Percentiles rank a stretch among this genome's conserved stretches.
These are phyloP conservation scores for Auxenochlorella protothecoides DNA, from an alignment of 139 green algal genomes.

Conservation along the genomic window DNA sequence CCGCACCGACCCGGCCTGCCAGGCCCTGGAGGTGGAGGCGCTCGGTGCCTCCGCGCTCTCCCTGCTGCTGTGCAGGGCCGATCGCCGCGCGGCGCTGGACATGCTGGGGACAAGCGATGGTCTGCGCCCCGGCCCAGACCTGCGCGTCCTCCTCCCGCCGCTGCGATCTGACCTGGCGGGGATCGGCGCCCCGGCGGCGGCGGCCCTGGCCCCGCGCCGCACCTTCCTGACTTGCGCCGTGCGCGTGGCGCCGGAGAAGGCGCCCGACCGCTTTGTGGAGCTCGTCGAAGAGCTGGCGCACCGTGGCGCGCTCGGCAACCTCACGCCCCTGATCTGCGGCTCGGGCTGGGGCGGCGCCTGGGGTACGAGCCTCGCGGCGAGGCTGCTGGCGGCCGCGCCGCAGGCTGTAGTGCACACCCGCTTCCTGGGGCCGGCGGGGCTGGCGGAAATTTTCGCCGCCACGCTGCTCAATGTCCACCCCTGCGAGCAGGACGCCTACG, in stretches of 20 bases:
- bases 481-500: conserved; percentile 49
- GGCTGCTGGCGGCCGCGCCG: conserved; percentile 30
- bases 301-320: neutral
- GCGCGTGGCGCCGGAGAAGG: conserved; percentile 67
- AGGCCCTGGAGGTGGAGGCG: no score
- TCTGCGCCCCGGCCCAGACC: no score
- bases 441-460: conserved; percentile 43
- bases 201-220: conserved; percentile 8
- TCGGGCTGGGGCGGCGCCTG: conserved; percentile 28
- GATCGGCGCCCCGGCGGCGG: neutral
- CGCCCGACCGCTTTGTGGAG: conserved; percentile 59
- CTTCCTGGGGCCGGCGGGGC: conserved; percentile 47
- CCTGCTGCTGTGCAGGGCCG: no score
- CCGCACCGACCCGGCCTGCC: no score
- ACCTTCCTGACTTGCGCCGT: conserved; percentile 61
- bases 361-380: conserved; percentile 34
- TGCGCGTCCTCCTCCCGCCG: no score
- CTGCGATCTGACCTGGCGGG: no score
- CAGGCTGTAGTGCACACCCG: conserved; percentile 38
- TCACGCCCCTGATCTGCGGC: conserved; percentile 6
- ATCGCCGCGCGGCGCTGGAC: no score
- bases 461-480: conserved; percentile 81
- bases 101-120: no score
- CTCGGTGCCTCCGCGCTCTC: no score
- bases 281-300: conserved; percentile 36